phyloP scores from a whole-genome alignment of 495 filamentous ascomycete species.

The Tuber indicum region DNA sequence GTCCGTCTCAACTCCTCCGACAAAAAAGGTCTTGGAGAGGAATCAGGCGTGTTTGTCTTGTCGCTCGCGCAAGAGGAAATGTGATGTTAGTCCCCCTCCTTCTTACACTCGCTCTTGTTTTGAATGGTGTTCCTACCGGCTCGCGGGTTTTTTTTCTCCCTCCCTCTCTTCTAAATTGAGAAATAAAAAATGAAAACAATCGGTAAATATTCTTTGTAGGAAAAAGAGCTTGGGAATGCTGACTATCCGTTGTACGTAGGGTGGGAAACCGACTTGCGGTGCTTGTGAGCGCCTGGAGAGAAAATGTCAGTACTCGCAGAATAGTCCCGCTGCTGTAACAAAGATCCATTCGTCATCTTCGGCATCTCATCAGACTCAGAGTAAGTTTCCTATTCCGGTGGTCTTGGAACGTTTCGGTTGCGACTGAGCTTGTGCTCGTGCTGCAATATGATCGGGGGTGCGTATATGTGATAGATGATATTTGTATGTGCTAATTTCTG shows the following conservation, averaged over 20 bases:
- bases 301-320: slow-evolving; percentile 33
- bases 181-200: neutral
- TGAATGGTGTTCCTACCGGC: neutral
- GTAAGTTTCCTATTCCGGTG: slow-evolving; percentile 24
- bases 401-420: slow-evolving; percentile 5
- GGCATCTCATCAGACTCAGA: slow-evolving; percentile 21
- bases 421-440: slow-evolving; percentile 4
- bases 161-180: neutral
- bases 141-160: neutral
- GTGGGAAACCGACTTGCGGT: slow-evolving; percentile 38
- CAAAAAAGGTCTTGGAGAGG: slow-evolving; percentile 39
- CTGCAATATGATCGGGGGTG: slow-evolving; percentile 1
- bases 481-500: slow-evolving; percentile 1
- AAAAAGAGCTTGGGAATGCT: slow-evolving; percentile 10
- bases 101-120: neutral
- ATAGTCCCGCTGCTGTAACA: slow-evolving; percentile 31
- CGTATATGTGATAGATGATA: slow-evolving; percentile 2
- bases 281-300: slow-evolving; percentile 39
- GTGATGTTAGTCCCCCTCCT: slow-evolving; percentile 32
- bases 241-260: slow-evolving; percentile 18
- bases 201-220: slow-evolving; percentile 6
- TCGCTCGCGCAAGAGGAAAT: slow-evolving; percentile 40
- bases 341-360: slow-evolving; percentile 40
- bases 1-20: slow-evolving; percentile 26
- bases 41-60: slow-evolving; percentile 40